Conservation (phyloP, 495 filamentous ascomycete genomes). For the Staphylotrichum tortipilum region DNA sequence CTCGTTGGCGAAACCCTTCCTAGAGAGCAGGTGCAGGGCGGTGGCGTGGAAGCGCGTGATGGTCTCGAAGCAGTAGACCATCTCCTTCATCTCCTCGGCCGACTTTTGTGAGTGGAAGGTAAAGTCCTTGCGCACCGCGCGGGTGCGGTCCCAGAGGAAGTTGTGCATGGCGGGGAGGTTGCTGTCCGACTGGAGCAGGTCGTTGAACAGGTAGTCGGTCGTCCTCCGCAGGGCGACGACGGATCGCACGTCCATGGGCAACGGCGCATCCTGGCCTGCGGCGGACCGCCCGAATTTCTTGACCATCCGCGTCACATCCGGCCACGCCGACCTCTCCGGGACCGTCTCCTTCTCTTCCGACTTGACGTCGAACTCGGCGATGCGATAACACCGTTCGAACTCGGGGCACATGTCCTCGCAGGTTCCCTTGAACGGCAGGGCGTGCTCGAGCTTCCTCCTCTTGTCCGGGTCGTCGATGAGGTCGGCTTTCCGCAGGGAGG, state of each 20-base stretch:
- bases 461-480: constrained; percentile 86
- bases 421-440: constrained; percentile 79
- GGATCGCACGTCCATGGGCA: constrained; percentile 87
- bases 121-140: constrained; percentile 89
- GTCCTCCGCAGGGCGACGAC: constrained; percentile 64
- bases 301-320: constrained; percentile 43
- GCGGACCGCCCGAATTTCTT: constrained; percentile 87
- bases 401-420: constrained; percentile 93
- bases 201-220: constrained; percentile 72
- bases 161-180: constrained; percentile 63
- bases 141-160: constrained; percentile 90
- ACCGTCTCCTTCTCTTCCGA: constrained; percentile 38
- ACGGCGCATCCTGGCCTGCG: constrained; percentile 81
- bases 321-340: constrained; percentile 31
- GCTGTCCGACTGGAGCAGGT: constrained; percentile 57
- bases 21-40: constrained; percentile 74
- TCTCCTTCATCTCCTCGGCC: constrained; percentile 52
- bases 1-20: constrained; percentile 49
- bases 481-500: constrained; percentile 60
- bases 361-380: constrained; percentile 54
- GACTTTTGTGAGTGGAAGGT: constrained; percentile 69
- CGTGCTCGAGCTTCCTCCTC: constrained; percentile 67
- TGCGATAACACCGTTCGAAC: constrained; percentile 73
- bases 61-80: constrained; percentile 75
- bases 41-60: constrained; percentile 89